These are phyloP conservation scores for Kitagawia praeruptora DNA, from an alignment of 129 eudicot species.

Conservation along the genomic window DNA sequence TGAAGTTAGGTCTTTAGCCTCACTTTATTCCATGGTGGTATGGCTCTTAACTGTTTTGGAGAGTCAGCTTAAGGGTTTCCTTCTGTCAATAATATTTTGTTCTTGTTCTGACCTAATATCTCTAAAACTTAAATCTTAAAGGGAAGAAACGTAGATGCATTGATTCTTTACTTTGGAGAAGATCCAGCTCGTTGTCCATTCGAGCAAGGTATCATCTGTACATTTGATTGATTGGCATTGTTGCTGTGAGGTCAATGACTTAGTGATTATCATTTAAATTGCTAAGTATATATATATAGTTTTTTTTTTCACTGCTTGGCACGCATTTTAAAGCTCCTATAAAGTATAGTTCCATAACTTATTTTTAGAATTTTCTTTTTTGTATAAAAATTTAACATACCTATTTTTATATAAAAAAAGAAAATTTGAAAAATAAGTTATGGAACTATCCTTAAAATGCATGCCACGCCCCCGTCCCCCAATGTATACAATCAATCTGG, in stretches of 20 bases:
- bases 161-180: conserved; percentile 88
- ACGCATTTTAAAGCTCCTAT: no score
- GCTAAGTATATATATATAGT: not conserved
- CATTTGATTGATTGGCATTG: not conserved
- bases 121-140: conserved; percentile 18
- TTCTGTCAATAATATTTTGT: not conserved
- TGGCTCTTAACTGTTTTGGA: conserved; percentile 21
- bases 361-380: no score
- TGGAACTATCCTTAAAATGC: no score
- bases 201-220: conserved; percentile 66
- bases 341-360: no score
- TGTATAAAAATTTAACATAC: no score
- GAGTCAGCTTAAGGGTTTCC: not conserved
- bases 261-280: not conserved
- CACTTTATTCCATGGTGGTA: conserved; percentile 74
- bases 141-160: conserved; percentile 81
- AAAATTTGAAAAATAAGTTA: no score
- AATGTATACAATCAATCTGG: no score
- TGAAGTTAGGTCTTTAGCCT: conserved; percentile 80
- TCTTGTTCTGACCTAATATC: not conserved
- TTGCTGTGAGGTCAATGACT: not conserved
- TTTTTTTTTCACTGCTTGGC: no score
- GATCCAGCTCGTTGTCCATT: conserved; percentile 82
- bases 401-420: no score
- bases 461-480: no score